Percentiles rank a stretch among this genome's conserved stretches.
phyloP scores from a whole-genome alignment of 139 green algal species.

The Chara braunii region DNA sequence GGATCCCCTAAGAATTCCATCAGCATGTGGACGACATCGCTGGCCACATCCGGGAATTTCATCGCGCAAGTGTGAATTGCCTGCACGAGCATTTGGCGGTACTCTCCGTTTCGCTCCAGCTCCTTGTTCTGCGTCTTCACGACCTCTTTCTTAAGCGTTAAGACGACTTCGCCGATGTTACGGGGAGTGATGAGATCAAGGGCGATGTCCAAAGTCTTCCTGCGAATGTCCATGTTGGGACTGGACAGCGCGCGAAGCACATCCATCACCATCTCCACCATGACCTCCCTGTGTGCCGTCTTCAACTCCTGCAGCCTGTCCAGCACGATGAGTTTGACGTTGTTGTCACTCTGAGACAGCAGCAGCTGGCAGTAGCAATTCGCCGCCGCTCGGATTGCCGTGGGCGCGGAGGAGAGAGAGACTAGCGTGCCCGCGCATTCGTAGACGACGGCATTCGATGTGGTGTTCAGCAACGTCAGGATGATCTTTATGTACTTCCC shows the following conservation, averaged over 20 bases:
- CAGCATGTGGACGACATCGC: conserved; percentile 83
- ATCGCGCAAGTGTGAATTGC: conserved; percentile 89
- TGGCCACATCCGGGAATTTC: conserved; percentile 89
- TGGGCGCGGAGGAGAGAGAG: conserved; percentile 81
- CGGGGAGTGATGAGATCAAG: conserved; percentile 83
- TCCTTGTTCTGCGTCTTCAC: conserved; percentile 87
- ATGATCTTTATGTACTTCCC: conserved; percentile 99
- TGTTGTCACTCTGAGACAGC: conserved; percentile 94
- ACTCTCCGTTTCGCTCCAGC: conserved; percentile 78
- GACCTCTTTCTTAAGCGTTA: conserved; percentile 94
- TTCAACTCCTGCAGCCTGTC: conserved; percentile 65
- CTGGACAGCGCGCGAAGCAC: conserved; percentile 79
- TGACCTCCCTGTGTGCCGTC: conserved; percentile 53
- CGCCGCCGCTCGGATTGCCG: conserved; percentile 86
- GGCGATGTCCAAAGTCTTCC: conserved; percentile 89
- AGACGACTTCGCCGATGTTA: conserved; percentile 87
- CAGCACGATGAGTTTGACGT: conserved; percentile 99
- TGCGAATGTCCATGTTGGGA: conserved; percentile 88
- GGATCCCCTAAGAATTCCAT: conserved; percentile 94
- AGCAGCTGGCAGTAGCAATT: conserved; percentile 97
- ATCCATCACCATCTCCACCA: conserved; percentile 95
- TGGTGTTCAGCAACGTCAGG: conserved; percentile 76
- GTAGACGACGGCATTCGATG: conserved; percentile 83
- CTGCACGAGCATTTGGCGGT: conserved; percentile 86
- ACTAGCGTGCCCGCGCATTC: conserved; percentile 88